Evolutionary conservation across 164 flowering plant genomes (phyloP), one percentile per base, ranked within the genome.

Genomic region (Chimonanthus praecox): DNA sequence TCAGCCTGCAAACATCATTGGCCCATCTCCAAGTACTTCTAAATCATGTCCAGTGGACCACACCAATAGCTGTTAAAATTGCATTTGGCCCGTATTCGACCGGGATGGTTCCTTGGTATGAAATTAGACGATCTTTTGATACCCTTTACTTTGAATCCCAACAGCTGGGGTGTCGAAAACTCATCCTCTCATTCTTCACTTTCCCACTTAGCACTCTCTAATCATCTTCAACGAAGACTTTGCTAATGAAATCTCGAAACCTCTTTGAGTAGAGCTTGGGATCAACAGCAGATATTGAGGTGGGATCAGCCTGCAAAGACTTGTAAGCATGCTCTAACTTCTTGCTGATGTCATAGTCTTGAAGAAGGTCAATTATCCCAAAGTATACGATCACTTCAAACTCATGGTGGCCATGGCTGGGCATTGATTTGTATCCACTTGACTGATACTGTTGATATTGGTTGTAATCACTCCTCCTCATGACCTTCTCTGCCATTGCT

Each of bases 311-410:
- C 72, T 90, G 97, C 47, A 89, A 77, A 43, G 97, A 92, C 72
- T 92, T 92, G 84, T 92, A 92, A 3, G 95, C 95, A 78, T 92
- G 97, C 79, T 92, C 97, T 43, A 92, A 79, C 80, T 87, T 90
- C 78, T 76, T 76, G 66, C 71, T 76, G 54, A 76, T 71, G 49
- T 76, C 78, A 16, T 76, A 76, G 66, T 80, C 94, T 85, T 45
- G 95, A 90, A 67, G 95, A 87, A 77, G 73, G 76, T 77, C 77
- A 47, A 78, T 78, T 60, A 78, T 70, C 62, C 80, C 80, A 66
- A 78, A 74, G 33, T 78, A 78, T 20, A 78, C 74, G 66, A 78
- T 60, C 73, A 78, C 80, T 69, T 78, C 74, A 67, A 66, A 74
- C 4, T 45, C 67, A 5, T 71, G 72, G 43, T 82, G 76, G 45